These are phyloP conservation scores for Boletus sensibilis DNA, from an alignment of 768 basidiomycete genomes.

Conservation along the genomic window DNA sequence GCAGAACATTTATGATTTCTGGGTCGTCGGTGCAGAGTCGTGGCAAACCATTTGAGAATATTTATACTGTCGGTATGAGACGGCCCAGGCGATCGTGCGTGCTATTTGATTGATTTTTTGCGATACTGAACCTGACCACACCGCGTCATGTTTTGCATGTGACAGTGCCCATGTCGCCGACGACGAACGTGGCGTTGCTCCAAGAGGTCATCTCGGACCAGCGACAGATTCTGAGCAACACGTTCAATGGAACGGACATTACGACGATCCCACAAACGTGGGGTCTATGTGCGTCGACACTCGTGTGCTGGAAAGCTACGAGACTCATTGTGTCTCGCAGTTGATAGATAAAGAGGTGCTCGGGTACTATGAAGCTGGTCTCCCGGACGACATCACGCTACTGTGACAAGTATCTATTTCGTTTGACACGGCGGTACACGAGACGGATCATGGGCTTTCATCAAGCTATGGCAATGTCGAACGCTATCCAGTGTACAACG, in stretches of 20 bases:
- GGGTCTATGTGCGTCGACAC: not conserved
- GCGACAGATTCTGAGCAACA: not conserved
- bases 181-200: not conserved
- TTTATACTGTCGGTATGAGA: constrained; percentile 58
- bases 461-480: not conserved
- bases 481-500: not conserved
- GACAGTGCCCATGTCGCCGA: not conserved
- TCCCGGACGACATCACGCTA: not conserved
- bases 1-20: not conserved
- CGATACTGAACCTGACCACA: not conserved
- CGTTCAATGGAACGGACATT: not conserved
- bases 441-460: not conserved
- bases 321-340: not conserved
- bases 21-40: not conserved
- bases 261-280: constrained; percentile 1
- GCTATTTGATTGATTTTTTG: not conserved
- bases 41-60: constrained; percentile 45
- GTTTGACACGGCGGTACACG: not conserved
- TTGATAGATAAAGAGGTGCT: not conserved
- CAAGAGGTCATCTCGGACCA: not conserved
- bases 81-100: not conserved
- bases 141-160: not conserved
- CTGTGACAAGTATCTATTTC: not conserved
- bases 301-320: not conserved
- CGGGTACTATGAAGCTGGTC: not conserved